These are phyloP conservation scores for Pseudocercospora eumusae DNA, from an alignment of 2,329 filamentous ascomycete species.

Conservation along the genomic window DNA sequence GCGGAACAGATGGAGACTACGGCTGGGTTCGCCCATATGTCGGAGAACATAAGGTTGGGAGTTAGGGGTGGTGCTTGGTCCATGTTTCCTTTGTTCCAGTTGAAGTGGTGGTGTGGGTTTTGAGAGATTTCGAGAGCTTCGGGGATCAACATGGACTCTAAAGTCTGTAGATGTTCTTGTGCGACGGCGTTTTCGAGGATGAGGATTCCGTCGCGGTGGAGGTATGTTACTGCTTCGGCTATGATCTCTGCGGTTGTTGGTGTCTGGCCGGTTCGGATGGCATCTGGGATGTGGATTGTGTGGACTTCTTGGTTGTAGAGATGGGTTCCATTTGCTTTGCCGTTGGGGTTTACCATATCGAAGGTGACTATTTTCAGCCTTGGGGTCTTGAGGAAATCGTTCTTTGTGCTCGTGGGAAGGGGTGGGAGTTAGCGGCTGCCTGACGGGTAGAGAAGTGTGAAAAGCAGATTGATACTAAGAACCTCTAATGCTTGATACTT, in stretches of 20 bases:
- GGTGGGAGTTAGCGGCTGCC: background rate
- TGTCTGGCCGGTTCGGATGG: background rate
- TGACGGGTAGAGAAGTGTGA: background rate
- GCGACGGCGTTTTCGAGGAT: slow-evolving; percentile 44
- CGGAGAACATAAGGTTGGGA: slow-evolving; percentile 41
- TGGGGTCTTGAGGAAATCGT: background rate
- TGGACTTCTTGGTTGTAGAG: slow-evolving; percentile 19
- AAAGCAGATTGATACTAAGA: background rate
- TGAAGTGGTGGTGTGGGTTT: slow-evolving; percentile 35
- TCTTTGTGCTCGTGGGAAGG: no score
- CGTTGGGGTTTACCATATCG: background rate
- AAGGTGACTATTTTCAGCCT: background rate
- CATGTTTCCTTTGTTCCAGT: slow-evolving; percentile 45
- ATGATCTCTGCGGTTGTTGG: slow-evolving; percentile 20
- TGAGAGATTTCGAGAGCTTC: slow-evolving; percentile 41
- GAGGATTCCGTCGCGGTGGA: slow-evolving; percentile 39
- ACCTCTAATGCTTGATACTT: background rate
- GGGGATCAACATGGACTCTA: slow-evolving; percentile 33
- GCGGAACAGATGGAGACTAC: slow-evolving; percentile 58
- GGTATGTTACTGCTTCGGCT: slow-evolving; percentile 26
- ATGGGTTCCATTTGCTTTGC: background rate
- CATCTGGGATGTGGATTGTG: slow-evolving; percentile 16
- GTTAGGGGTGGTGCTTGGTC: slow-evolving; percentile 45
- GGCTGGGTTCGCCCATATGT: slow-evolving; percentile 45
- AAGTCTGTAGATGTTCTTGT: slow-evolving; percentile 37